Evolutionary conservation across 805 yeast genomes (phyloP), one percentile per base, ranked within the genome.

Genomic region (Komagataella ulmi): DNA sequence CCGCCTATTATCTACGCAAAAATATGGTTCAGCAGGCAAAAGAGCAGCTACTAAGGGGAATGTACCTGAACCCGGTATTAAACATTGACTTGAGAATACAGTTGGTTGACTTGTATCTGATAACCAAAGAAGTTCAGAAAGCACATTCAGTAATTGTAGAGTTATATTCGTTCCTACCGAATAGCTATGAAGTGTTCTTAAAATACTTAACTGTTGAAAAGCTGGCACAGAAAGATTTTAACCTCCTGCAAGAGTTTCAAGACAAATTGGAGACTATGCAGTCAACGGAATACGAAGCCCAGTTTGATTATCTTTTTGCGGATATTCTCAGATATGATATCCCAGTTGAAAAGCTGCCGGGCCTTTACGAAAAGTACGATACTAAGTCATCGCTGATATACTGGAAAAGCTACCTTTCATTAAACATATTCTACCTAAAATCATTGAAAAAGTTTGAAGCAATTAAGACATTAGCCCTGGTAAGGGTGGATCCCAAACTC

Each of bases 151-250:
- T 71, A 17, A 19, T 55, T 6, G 43, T 61, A 47, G 65, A 65
- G 30, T 24, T 58, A 21, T 48, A 56, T 7, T 58, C 58, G 23
- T 50, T 65, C 1, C 50, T 58, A 10, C 73, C 70, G 24, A 59
- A 69, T 19, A 68, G 68, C 5, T 46, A 72, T 1, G 69, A 69
- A 18, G 56, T 71, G 5, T 70, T 71, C 54, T 63, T 70, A 12
- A 75, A 75, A 56, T 57, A 78, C 10, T 45, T 77, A 5, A 68
- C 67, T 52, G 51, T 78, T 44, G 80, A 76, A 55, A 58, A 66
- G 40, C 49, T 73, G 4, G 45, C 66, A 8, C 56, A 60, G 51
- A 58, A 44, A 14, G 49, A 47, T 8, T 50, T 21, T 54, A 23
- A 68, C 36, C 21, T 49, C 17, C 18, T 45, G 6, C 10, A 14